These are phyloP conservation scores for Quillaja saponaria DNA, from an alignment of 306 rosid genomes.

Conservation along the genomic window DNA sequence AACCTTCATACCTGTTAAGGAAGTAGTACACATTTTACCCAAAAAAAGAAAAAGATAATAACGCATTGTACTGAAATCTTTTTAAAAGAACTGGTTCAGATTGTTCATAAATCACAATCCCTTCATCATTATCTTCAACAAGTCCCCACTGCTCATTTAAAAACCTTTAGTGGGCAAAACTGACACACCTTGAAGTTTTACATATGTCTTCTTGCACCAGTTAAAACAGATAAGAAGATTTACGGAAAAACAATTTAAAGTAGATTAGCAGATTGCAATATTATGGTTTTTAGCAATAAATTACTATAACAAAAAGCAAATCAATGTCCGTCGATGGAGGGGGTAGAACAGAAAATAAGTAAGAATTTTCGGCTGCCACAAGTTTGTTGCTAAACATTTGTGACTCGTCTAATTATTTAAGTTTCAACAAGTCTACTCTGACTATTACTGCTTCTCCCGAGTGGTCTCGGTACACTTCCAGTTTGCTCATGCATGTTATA, in stretches of 20 bases:
- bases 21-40: not conserved
- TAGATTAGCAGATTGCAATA: not conserved
- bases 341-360: not conserved
- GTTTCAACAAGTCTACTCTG: not conserved
- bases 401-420: not conserved
- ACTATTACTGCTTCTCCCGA: not conserved
- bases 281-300: not conserved
- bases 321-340: not conserved
- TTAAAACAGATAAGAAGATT: not conserved
- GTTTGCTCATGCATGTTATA: not conserved
- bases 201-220: not conserved
- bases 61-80: too few relatives aligned
- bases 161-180: not conserved
- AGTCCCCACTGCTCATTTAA: not conserved
- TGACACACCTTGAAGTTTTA: not conserved
- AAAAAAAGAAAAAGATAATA: too few relatives aligned
- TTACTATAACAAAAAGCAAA: not conserved
- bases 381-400: not conserved
- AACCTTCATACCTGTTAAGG: conserved; percentile 21
- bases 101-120: too few relatives aligned
- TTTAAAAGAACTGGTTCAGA: too few relatives aligned
- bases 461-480: not conserved
- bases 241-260: not conserved
- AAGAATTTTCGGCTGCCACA: not conserved
- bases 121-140: not conserved